phyloP scores from a whole-genome alignment of 805 yeast genomes.

The Saccharomyces cerevisiae region DNA sequence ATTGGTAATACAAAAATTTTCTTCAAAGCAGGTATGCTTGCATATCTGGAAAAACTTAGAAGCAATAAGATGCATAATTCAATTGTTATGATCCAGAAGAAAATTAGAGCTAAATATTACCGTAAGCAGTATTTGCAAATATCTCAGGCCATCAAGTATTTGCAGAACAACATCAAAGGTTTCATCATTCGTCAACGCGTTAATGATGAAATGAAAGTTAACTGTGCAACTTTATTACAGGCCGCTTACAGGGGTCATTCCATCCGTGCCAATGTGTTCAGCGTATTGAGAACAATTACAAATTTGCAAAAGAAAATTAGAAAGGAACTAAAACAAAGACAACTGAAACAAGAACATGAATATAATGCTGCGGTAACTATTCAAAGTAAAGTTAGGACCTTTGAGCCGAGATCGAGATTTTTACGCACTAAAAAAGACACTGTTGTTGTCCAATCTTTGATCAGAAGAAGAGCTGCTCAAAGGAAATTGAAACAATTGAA shows the following conservation, averaged over 20 bases:
- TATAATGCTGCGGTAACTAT: constrained; percentile 59
- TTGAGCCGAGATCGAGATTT: constrained; percentile 48
- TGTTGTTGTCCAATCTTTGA: constrained; percentile 64
- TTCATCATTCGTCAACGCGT: constrained; percentile 46
- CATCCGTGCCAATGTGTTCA: constrained; percentile 35
- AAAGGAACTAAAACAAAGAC: constrained; percentile 45
- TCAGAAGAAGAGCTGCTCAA: constrained; percentile 69
- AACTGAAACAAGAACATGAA: constrained; percentile 41
- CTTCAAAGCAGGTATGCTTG: constrained; percentile 94
- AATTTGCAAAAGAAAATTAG: constrained; percentile 46
- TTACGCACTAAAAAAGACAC: constrained; percentile 44
- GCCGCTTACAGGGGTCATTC: constrained; percentile 49
- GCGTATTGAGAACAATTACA: constrained; percentile 28
- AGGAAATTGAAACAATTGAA: constrained; percentile 55
- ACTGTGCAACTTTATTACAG: constrained; percentile 67
- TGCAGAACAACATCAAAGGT: constrained; percentile 65
- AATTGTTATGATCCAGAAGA: constrained; percentile 80
- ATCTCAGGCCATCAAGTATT: constrained; percentile 42
- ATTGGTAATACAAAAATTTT: constrained; percentile 89
- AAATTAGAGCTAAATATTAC: constrained; percentile 55
- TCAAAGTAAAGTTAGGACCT: constrained; percentile 70
- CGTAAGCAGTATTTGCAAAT: constrained; percentile 53
- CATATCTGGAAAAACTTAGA: constrained; percentile 78
- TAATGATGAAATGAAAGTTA: constrained; percentile 45
- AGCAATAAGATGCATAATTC: constrained; percentile 67